Base-by-base conservation (phyloP, 345 rosid genomes). In the Reutealis trisperma region DNA sequence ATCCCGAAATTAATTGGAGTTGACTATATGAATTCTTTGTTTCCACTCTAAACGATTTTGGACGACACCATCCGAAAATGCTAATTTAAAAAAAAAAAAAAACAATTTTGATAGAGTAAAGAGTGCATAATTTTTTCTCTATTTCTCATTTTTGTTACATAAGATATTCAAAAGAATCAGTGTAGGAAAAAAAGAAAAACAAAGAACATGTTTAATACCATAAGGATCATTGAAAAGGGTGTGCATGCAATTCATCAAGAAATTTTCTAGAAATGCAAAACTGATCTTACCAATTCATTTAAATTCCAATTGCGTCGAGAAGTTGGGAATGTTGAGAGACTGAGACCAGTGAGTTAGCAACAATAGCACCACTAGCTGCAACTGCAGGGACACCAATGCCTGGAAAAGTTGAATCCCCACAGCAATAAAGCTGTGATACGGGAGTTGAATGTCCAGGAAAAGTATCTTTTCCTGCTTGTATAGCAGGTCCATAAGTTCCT, bases 381-480 rank as follows among this genome's bases (percentile, higher is more conserved):
- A 94, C 94, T 21, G 98, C 98, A 32, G 96, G 98, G 77, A 94
- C 93, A 13, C 98, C 97, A 25, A 91, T 91, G 75, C 97, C 99
- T 0, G 97, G 97, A 81, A 94, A 94, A 59, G 98, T 95, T 2
- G 99, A 94, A 81, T 94, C 98, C 16, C 97, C 97, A 6, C 98
- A 93, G 75, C 94, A 90, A 83, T 88, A 82, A 52, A 94, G 94
- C 80, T 91, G 97, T 0, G 90, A 79, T 49, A 94, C 84, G 18
- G 97, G 95, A 21, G 94, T 84, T n/a, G 97, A 84, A 80, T 94
- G 97, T 22, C 97, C 95, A 0, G 94, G 98, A 83, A 94, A 93
- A 5, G 90, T 67, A 78, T 66, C 88, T 80, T 93, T 92, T 6
- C 97, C 98, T 0, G 97, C 98, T 82, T 91, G 83, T 73, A 93